Base-by-base conservation (phyloP, 1,139 yeast genomes). In the Suhomyces panamericanus region DNA sequence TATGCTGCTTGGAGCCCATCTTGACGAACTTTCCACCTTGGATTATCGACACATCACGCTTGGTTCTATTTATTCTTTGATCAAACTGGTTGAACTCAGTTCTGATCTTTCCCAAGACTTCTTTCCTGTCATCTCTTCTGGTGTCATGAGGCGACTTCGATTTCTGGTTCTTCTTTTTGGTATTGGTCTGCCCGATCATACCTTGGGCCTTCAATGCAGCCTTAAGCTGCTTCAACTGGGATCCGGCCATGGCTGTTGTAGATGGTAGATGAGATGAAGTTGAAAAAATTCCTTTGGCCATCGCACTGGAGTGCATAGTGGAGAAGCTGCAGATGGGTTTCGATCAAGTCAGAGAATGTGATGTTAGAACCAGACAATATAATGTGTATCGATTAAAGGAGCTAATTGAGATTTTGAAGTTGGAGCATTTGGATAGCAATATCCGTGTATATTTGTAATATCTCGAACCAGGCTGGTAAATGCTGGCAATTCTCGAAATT, bases 61-160 rank as follows among this genome's bases (percentile, higher is more conserved):
- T 91, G 43, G 80, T 78, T 52, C 86, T 75, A 49, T 85, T 85
- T 38, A 81, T 73, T 56, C 87, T 85, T 39, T 81, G 75, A 58
- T 91, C 99, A 65, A 93, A 95, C 22, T 95, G 95, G 64, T 89
- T 91, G 72, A 91, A 91, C 55, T 89, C 85, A 44, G 79, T 81
- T 58, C 98, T 77, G 51, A 93, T 87, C 46, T 76, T 76, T 15
- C 69, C 63, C 20, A 93, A 64, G 11, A 80, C 73, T 49, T 75
- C 69, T 43, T 77, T 77, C 51, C 73, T 78, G 56, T 85, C 89
- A 54, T 84, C 86, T 54, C 87, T 75, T 56, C 88, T 80, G 37
- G 82, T 76, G 47, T 85, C 90, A 37, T 80, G 77, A n/a, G 87
- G 85, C 12, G 79, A 71, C 58, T 75, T 77, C 16, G 78, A 65